Evolutionary conservation across 1,284 basidiomycete species (phyloP).

Genomic region (Fomitopsis schrenkii): DNA sequence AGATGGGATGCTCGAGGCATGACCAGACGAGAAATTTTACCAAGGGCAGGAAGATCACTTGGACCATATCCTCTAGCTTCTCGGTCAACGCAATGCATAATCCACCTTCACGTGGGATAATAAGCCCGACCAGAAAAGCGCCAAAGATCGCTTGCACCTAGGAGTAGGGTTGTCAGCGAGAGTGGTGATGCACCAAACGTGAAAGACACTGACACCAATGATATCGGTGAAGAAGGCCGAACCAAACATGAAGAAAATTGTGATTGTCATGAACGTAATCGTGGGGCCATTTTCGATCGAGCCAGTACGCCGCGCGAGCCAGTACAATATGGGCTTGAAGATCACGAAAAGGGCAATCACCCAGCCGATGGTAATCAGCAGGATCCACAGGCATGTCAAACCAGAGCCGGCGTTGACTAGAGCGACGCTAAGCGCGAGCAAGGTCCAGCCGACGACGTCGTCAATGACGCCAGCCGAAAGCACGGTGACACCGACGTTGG

Average conservation of each 20-base stretch:
- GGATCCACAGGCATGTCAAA: conserved; percentile 75
- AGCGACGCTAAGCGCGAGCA: conserved; percentile 83
- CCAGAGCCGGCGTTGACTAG: conserved; percentile 83
- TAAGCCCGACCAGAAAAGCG: conserved; percentile 62
- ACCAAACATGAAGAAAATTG: conserved; percentile 56
- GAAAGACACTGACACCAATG: conserved; percentile 56
- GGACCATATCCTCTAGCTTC: conserved; percentile 62
- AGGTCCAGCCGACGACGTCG: conserved; percentile 76
- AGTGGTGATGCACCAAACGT: background rate
- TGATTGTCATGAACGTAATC: conserved; percentile 63
- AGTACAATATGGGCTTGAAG: conserved; percentile 57
- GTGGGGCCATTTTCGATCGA: conserved; percentile 74
- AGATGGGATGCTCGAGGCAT: background rate
- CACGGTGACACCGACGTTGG: conserved; percentile 90
- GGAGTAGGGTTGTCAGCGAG: background rate
- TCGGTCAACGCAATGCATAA: conserved; percentile 59
- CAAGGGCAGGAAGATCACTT: conserved; percentile 60
- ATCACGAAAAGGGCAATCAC: conserved; percentile 77
- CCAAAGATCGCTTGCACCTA: conserved; percentile 83
- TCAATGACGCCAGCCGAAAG: conserved; percentile 94
- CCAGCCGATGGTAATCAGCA: conserved; percentile 83
- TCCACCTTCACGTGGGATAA: conserved; percentile 64
- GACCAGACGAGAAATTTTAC: conserved; percentile 27
- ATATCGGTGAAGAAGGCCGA: conserved; percentile 75
- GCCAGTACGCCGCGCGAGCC: conserved; percentile 77